Conservation (phyloP, 495 filamentous ascomycete genomes). For the Elaphomyces granulatus region DNA sequence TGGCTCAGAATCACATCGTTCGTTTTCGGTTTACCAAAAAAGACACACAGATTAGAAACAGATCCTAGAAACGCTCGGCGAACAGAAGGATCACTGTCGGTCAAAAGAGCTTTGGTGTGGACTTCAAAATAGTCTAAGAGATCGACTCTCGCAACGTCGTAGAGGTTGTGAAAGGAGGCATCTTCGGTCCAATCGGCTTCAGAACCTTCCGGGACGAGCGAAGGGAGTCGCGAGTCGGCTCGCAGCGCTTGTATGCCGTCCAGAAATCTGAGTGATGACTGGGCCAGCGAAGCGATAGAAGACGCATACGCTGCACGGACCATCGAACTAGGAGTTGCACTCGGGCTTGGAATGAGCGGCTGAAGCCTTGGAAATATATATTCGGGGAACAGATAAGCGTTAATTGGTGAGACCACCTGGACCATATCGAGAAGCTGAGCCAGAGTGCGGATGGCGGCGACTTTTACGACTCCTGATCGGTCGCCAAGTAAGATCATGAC, state of each 20-base stretch:
- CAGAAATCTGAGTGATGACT: slow-evolving; percentile 70
- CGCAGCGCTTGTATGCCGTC: slow-evolving; percentile 82
- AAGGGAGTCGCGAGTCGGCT: slow-evolving; percentile 67
- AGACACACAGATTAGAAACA: slow-evolving; percentile 83
- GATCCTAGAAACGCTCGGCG: slow-evolving; percentile 87
- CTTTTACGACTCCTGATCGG: slow-evolving; percentile 63
- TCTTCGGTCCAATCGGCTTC: slow-evolving; percentile 50
- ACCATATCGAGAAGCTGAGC: slow-evolving; percentile 83
- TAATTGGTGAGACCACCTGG: slow-evolving; percentile 76
- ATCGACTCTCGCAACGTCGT: slow-evolving; percentile 66
- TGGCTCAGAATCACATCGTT: slow-evolving; percentile 93
- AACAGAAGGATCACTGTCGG: slow-evolving; percentile 76
- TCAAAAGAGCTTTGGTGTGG: slow-evolving; percentile 80
- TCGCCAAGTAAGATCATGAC: slow-evolving; percentile 70
- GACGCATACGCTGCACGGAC: slow-evolving; percentile 85
- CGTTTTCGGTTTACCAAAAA: slow-evolving; percentile 77
- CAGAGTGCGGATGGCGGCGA: slow-evolving; percentile 70
- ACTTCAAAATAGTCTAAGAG: slow-evolving; percentile 66
- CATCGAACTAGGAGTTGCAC: slow-evolving; percentile 45
- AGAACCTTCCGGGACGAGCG: slow-evolving; percentile 55
- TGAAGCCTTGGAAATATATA: slow-evolving; percentile 82
- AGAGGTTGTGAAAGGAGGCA: slow-evolving; percentile 62
- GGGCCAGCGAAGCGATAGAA: slow-evolving; percentile 81
- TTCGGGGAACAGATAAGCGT: slow-evolving; percentile 88
- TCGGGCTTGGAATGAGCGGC: slow-evolving; percentile 43